phyloP scores from a whole-genome alignment of 176 grass and related monocot species.

The Panicum miliaceum region DNA sequence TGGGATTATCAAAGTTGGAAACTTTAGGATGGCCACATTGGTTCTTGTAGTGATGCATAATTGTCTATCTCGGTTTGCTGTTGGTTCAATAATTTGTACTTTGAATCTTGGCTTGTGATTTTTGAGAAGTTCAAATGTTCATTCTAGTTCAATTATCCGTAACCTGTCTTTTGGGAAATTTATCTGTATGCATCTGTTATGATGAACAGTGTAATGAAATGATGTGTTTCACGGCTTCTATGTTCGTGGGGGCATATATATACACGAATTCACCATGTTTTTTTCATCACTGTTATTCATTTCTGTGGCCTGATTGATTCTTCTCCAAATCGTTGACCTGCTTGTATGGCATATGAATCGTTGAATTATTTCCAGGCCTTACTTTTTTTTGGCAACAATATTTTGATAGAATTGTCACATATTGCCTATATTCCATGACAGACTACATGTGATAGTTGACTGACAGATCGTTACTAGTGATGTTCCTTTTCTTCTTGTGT shows the following conservation, averaged over 20 bases:
- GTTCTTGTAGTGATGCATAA: background rate
- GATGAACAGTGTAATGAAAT: too few relatives aligned
- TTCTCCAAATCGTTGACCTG: background rate
- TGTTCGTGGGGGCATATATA: too few relatives aligned
- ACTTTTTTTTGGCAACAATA: background rate
- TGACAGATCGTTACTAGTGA: background rate
- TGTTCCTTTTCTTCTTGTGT: background rate
- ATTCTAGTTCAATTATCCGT: background rate
- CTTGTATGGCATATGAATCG: background rate
- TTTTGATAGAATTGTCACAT: too few relatives aligned
- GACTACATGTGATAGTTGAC: too few relatives aligned
- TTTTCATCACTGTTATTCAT: too few relatives aligned
- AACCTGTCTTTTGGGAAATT: background rate
- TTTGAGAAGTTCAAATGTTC: background rate
- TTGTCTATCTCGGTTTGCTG: background rate
- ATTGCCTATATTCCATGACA: background rate
- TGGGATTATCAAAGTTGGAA: background rate
- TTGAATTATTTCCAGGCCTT: background rate
- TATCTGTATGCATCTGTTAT: too few relatives aligned
- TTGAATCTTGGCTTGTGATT: background rate
- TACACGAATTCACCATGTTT: too few relatives aligned
- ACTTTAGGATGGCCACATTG: fast-evolving
- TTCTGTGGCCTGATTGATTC: background rate
- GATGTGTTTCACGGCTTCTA: too few relatives aligned
- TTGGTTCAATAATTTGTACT: background rate